Conservation (phyloP, 139 green algal genomes). For the Cymbomonas tetramitiformis region DNA sequence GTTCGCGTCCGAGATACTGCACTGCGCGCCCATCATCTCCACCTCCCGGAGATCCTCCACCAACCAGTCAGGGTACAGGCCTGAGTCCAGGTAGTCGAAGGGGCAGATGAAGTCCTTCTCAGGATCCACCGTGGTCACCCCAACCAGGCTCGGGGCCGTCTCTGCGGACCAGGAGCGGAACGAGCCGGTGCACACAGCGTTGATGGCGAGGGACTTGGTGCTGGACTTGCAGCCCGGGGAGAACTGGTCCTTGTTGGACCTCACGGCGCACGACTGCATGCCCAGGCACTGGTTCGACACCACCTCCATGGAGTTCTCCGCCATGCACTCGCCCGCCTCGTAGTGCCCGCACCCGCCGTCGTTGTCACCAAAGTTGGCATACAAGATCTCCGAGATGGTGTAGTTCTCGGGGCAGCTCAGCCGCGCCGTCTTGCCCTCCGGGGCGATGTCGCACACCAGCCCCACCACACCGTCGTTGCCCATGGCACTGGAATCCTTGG, state of each 20-base stretch:
- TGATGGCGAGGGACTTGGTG: slow-evolving; percentile 13
- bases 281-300: slow-evolving; percentile 8
- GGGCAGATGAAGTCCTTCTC: neutral
- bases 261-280: neutral
- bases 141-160: neutral
- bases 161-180: neutral
- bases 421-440: slow-evolving; percentile 2
- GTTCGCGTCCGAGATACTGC: neutral
- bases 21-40: neutral
- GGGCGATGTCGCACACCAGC: slow-evolving; percentile 10
- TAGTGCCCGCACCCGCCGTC: slow-evolving; percentile 12
- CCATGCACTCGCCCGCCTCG: slow-evolving; percentile 7
- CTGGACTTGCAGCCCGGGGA: slow-evolving; percentile 12
- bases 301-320: neutral
- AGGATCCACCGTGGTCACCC: neutral
- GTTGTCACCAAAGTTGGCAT: slow-evolving; percentile 18
- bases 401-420: slow-evolving; percentile 12
- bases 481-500: slow-evolving; percentile 4
- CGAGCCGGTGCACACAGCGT: slow-evolving; percentile 8
- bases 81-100: neutral
- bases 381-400: slow-evolving; percentile 14
- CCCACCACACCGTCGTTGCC: slow-evolving; percentile 20
- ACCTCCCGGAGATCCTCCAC: neutral
- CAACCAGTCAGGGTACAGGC: neutral
- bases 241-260: slow-evolving; percentile 1